Evolutionary conservation across 2,329 filamentous ascomycete species (phyloP).

Genomic region (Westerdykella sp.): DNA sequence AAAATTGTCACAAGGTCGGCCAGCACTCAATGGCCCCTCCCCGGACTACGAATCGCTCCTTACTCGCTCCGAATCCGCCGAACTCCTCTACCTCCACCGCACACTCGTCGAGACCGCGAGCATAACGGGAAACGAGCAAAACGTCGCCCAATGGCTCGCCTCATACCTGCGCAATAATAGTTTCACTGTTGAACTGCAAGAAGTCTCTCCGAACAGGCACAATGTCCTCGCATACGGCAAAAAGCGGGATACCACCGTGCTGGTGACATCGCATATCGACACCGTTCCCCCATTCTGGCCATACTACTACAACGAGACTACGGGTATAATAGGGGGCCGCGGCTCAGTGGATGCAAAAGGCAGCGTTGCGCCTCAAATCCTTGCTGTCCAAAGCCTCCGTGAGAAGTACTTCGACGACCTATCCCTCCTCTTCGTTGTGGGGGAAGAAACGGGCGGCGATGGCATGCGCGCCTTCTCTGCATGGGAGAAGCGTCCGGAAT

Average conservation of each 20-base stretch:
- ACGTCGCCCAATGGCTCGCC: constrained; percentile 62
- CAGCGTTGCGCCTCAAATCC: constrained; percentile 64
- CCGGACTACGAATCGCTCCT: constrained; percentile 6
- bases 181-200: constrained; percentile 59
- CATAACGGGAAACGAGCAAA: constrained; percentile 61
- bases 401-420: constrained; percentile 40
- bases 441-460: constrained; percentile 73
- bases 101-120: constrained; percentile 70
- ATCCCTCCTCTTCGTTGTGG: constrained; percentile 60
- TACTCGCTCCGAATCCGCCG: constrained; percentile 20
- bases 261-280: constrained; percentile 81
- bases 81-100: constrained; percentile 67
- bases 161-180: constrained; percentile 56
- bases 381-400: constrained; percentile 54
- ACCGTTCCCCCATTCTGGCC: constrained; percentile 63
- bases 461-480: constrained; percentile 60
- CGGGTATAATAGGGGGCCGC: constrained; percentile 57
- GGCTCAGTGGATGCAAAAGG: constrained; percentile 61
- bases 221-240: constrained; percentile 67
- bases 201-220: constrained; percentile 51
- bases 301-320: constrained; percentile 52
- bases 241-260: constrained; percentile 50
- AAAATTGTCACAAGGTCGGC: too few relatives aligned
- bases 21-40: too few relatives aligned
- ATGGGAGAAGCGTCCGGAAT: constrained; percentile 21